These are phyloP conservation scores for Scytalidium sp. DNA, from an alignment of 2,329 filamentous ascomycete genomes.

Conservation along the genomic window DNA sequence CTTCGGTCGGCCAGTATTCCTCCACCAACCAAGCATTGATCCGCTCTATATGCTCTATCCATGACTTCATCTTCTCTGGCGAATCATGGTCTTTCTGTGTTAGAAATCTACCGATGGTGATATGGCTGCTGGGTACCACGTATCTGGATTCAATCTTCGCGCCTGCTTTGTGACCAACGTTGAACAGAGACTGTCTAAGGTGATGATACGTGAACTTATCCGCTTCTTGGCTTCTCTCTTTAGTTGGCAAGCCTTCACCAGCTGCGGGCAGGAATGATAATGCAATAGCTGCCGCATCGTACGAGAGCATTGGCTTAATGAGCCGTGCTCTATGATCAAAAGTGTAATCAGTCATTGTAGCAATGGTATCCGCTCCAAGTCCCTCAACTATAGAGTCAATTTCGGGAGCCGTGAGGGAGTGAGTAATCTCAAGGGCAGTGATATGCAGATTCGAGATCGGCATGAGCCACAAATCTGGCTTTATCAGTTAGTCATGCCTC, in stretches of 20 bases:
- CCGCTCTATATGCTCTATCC: conserved; percentile 69
- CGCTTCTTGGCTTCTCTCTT: conserved; percentile 37
- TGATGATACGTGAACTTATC: conserved; percentile 88
- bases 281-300: conserved; percentile 81
- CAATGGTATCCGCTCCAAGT: conserved; percentile 51
- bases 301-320: conserved; percentile 79
- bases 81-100: conserved; percentile 61
- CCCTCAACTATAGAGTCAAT: conserved; percentile 60
- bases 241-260: conserved; percentile 46
- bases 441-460: conserved; percentile 75
- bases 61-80: conserved; percentile 46
- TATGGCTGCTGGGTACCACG: conserved; percentile 83
- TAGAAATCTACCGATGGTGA: conserved; percentile 83
- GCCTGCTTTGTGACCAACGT: conserved; percentile 56
- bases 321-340: conserved; percentile 67
- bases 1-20: conserved; percentile 63
- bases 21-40: conserved; percentile 73
- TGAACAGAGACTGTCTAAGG: conserved; percentile 75
- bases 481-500: neutral
- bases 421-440: conserved; percentile 81
- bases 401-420: conserved; percentile 68
- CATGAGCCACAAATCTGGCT: conserved; percentile 80
- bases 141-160: conserved; percentile 76
- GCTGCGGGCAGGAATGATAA: conserved; percentile 82
- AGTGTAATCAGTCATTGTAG: conserved; percentile 63